These are phyloP conservation scores for Gymnopus androsaceus DNA, from an alignment of 1,284 basidiomycete genomes.

Conservation along the genomic window DNA sequence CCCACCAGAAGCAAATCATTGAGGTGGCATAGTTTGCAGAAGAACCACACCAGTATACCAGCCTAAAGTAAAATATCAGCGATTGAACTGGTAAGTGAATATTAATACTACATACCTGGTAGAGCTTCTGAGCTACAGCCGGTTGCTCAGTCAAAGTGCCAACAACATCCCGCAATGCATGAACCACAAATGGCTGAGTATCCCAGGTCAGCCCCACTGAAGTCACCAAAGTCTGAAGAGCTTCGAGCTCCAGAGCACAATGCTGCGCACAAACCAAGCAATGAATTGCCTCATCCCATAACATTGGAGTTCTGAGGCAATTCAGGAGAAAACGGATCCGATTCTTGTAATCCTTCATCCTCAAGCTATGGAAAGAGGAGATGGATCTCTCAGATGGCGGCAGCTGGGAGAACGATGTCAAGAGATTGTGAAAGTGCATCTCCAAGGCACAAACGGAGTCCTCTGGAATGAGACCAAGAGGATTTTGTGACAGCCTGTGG, in stretches of 20 bases:
- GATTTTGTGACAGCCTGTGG: background rate
- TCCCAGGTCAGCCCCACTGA: background rate
- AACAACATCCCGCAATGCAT: background rate
- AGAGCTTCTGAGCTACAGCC: background rate
- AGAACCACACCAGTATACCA: background rate
- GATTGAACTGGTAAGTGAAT: background rate
- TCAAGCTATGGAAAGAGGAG: background rate
- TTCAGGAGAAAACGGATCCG: background rate
- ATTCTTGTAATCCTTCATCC: background rate
- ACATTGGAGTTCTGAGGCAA: background rate
- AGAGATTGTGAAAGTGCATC: background rate
- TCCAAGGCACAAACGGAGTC: background rate
- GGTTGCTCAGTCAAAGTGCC: background rate
- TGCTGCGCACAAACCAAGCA: background rate
- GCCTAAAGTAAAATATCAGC: background rate
- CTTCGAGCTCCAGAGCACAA: background rate
- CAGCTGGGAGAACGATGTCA: background rate
- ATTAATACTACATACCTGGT: background rate
- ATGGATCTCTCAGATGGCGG: background rate
- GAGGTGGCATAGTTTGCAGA: background rate
- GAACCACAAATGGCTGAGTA: background rate
- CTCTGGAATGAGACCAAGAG: background rate
- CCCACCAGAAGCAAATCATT: background rate
- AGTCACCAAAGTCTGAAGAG: background rate
- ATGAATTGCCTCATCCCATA: background rate